Percentiles rank a stretch among this genome's conserved stretches.
These are phyloP conservation scores for Fagopyrum tataricum DNA, from an alignment of 148 eudicot genomes.

Conservation along the genomic window DNA sequence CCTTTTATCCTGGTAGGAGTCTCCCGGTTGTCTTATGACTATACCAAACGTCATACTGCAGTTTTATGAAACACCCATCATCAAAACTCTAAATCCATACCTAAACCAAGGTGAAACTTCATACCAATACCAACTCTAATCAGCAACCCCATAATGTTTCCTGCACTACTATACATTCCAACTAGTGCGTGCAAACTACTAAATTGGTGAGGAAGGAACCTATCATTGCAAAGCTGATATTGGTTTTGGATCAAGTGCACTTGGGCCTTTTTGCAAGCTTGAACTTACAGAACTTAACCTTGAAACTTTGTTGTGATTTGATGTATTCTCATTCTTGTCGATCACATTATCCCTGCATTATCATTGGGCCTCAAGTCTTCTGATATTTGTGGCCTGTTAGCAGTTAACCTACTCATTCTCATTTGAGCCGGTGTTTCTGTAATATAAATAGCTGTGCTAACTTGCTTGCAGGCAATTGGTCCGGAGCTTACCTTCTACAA, in stretches of 20 bases:
- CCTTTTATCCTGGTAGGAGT: too few species aligned
- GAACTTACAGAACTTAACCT: neutral
- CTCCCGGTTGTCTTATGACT: too few species aligned
- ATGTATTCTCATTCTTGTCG: neutral
- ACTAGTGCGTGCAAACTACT: neutral
- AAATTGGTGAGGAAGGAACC: neutral
- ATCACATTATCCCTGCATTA: neutral
- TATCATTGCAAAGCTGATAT: neutral
- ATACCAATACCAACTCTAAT: too few species aligned
- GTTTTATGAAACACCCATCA: too few species aligned
- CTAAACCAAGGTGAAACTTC: too few species aligned
- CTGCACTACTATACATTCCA: neutral
- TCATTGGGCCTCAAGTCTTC: neutral
- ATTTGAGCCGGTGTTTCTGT: neutral
- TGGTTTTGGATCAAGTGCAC: neutral
- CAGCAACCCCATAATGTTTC: neutral
- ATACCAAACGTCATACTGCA: too few species aligned
- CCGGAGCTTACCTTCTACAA: conserved; percentile 95
- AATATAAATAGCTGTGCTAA: neutral
- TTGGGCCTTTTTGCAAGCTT: neutral
- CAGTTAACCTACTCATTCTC: neutral
- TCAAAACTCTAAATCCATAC: too few species aligned
- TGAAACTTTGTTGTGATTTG: neutral
- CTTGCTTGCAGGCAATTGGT: conserved; percentile 68
- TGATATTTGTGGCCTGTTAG: neutral